phyloP scores from a whole-genome alignment of 805 yeast genomes.

The Hanseniaspora singularis region DNA sequence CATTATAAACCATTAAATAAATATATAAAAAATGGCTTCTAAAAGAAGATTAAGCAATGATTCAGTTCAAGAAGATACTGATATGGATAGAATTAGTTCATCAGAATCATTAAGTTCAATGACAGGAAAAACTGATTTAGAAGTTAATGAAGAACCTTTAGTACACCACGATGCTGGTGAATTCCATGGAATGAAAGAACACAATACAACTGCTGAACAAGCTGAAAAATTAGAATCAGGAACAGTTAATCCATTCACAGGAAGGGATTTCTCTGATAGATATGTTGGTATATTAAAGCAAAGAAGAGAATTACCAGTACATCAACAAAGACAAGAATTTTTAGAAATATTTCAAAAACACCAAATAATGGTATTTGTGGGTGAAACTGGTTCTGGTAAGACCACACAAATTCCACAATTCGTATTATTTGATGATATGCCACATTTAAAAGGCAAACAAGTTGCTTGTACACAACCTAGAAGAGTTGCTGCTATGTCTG shows the following conservation, averaged over 20 bases:
- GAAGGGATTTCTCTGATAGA: constrained; percentile 44
- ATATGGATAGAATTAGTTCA: constrained; percentile 42
- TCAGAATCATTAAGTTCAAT: constrained; percentile 51
- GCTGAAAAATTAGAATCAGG: constrained; percentile 51
- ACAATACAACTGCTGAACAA: constrained; percentile 52
- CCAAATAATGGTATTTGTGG: constrained; percentile 95
- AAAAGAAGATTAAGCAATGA: constrained; percentile 24
- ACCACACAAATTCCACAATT: constrained; percentile 97
- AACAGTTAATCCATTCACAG: constrained; percentile 67
- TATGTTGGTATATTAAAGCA: constrained; percentile 67
- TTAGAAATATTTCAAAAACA: constrained; percentile 68
- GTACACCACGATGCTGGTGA: constrained; percentile 57
- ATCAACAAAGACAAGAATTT: constrained; percentile 83
- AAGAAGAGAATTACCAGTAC: constrained; percentile 85
- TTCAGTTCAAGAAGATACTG: constrained; percentile 24
- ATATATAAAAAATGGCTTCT: too few relatives aligned
- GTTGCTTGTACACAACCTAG: constrained; percentile 96
- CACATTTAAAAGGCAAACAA: constrained; percentile 68
- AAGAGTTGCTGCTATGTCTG: constrained; percentile 98
- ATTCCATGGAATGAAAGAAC: constrained; percentile 43
- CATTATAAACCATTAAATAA: background rate
- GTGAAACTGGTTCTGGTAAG: constrained; percentile 98
- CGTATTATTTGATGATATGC: constrained; percentile 80
- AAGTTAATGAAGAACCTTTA: constrained; percentile 25
- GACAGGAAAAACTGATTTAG: constrained; percentile 23